Evolutionary conservation across 2,329 filamentous ascomycete species (phyloP).

Genomic region (Aurifilum marmelostoma): DNA sequence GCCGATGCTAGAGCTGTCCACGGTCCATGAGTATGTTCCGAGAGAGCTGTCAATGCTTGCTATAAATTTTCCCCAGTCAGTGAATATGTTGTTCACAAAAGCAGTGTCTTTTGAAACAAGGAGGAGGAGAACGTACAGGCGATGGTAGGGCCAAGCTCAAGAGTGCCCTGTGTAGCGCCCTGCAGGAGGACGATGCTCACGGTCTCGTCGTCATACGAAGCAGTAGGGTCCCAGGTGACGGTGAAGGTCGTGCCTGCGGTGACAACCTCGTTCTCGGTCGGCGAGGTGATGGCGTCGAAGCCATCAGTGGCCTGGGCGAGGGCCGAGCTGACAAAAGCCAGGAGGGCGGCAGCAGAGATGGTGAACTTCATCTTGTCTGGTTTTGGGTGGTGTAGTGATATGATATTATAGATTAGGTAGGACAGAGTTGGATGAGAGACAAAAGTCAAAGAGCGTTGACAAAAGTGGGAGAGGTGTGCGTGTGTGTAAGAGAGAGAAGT

Average conservation of each 20-base stretch:
- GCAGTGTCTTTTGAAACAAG: background rate
- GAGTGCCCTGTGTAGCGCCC: conserved; percentile 48
- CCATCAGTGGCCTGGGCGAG: conserved; percentile 55
- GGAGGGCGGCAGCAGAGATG: conserved; percentile 49
- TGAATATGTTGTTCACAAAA: background rate
- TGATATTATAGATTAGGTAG: conserved; percentile 1
- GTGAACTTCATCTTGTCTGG: conserved; percentile 58
- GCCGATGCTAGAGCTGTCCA: conserved; percentile 49
- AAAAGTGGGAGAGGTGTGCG: too few species aligned
- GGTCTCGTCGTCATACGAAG: conserved; percentile 44
- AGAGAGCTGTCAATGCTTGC: conserved; percentile 51
- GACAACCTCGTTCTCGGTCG: conserved; percentile 48
- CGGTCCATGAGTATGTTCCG: conserved; percentile 54
- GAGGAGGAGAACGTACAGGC: background rate
- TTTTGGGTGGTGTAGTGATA: conserved; percentile 25
- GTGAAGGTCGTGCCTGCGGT: conserved; percentile 52
- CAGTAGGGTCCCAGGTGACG: conserved; percentile 54
- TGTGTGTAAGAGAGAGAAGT: background rate
- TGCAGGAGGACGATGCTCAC: conserved; percentile 60
- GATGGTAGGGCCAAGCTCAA: conserved; percentile 33
- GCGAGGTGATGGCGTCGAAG: conserved; percentile 59
- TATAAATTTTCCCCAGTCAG: conserved; percentile 36
- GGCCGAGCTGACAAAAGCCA: conserved; percentile 55
- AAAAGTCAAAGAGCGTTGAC: background rate
- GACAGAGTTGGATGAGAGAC: background rate